phyloP scores from a whole-genome alignment of 2,329 filamentous ascomycete species.

The Botrytis sinoallii region DNA sequence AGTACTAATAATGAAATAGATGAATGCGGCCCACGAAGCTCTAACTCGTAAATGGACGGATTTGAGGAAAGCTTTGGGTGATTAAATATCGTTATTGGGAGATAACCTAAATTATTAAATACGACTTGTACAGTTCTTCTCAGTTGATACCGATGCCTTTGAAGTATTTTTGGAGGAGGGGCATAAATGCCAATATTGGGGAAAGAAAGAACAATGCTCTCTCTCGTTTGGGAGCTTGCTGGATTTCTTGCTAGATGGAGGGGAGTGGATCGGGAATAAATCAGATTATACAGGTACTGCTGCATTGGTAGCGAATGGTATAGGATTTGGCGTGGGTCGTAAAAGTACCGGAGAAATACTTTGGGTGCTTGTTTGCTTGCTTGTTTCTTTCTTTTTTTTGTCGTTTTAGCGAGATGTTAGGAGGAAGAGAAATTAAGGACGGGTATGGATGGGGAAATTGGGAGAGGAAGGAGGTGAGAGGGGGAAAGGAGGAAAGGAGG shows the following conservation, averaged over 20 bases:
- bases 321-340: not conserved
- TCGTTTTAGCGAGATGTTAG: not conserved
- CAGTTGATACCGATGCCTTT: not conserved
- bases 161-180: not conserved
- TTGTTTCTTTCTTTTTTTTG: not conserved
- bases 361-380: not conserved
- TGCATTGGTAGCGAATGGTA: not conserved
- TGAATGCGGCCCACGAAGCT: slow-evolving; percentile 68
- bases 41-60: slow-evolving; percentile 76
- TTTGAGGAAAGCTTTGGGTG: slow-evolving; percentile 49
- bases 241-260: not conserved
- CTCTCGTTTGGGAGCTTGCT: not conserved
- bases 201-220: not conserved
- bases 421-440: not conserved
- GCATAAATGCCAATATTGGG: not conserved
- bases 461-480: not conserved
- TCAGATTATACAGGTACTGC: not conserved
- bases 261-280: not conserved
- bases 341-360: not conserved
- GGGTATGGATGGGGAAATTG: not conserved
- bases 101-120: not conserved
- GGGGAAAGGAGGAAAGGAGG: not conserved
- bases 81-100: not conserved
- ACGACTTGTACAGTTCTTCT: slow-evolving; percentile 6
- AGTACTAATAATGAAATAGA: slow-evolving; percentile 44